Base-by-base conservation (phyloP, 805 yeast genomes). In the Millerago galiae region DNA sequence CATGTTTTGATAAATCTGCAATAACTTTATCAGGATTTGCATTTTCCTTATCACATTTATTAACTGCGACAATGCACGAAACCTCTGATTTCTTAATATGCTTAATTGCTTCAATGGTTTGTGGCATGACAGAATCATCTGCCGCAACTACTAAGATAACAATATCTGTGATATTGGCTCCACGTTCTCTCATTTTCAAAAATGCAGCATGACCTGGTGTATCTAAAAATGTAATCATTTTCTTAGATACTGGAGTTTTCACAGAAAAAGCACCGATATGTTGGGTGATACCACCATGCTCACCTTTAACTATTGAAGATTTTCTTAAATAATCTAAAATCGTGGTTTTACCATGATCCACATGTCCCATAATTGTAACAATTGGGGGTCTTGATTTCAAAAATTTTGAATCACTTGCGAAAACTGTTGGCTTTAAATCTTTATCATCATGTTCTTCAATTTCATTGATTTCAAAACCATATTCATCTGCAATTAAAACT, bases 181-280 rank as follows among this genome's bases (percentile, higher is more conserved):
- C 99, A 52, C 99, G 74, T 64, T 91, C 95, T 52, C 99, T 77
- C 96, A 93, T 89, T 55, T 89, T 89, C 50, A 93, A 68, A 58
- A 93, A 93, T 0, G 98, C 98, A 10, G 96, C 95, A 65, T 93
- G 99, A 0, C 99, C 99, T 0, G 99, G 99, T 0, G 99, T 93
- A 61, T 93, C 99, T 47, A 93, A 71, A 51, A 93, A 91, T 0
- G 98, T 91, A 49, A 93, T 86, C 34, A 68, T 68, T 59, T 82
- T 83, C 54, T 82, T 79, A 1, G 93, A 75, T 1, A 74, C 60
- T 0, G 93, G 90, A 0, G 95, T 76, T n/a, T 70, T 68, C 18
- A 91, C 93, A 13, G 91, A 82, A 54, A 93, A 93, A 1, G 99
- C 98, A 61, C 99, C 99, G 44, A 93, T 93, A 60, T 89, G 97